Conservation (phyloP, 495 filamentous ascomycete genomes). For the Hypoxylon rickii region DNA sequence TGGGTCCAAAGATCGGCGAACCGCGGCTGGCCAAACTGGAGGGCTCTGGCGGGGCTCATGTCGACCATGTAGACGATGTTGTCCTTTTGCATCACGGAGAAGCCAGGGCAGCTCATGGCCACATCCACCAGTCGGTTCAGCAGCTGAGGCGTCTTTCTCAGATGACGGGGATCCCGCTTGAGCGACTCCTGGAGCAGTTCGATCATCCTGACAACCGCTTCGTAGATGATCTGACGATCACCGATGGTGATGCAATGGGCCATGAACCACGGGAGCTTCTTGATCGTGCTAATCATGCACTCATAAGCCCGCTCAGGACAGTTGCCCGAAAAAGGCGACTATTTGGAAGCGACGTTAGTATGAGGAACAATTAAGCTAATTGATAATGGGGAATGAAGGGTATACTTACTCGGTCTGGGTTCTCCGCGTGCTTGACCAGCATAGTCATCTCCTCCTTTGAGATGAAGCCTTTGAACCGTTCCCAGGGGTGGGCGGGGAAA, state of each 20-base stretch:
- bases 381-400: not conserved
- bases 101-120: slow-evolving; percentile 65
- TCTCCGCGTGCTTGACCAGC: slow-evolving; percentile 67
- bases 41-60: slow-evolving; percentile 18
- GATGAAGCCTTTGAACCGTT: slow-evolving; percentile 72
- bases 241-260: slow-evolving; percentile 64
- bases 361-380: not conserved
- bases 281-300: slow-evolving; percentile 72
- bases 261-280: slow-evolving; percentile 76
- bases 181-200: slow-evolving; percentile 19
- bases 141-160: slow-evolving; percentile 57
- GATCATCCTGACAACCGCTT: slow-evolving; percentile 55
- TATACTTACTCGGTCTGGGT: slow-evolving; percentile 20
- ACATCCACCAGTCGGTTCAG: slow-evolving; percentile 61
- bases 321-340: slow-evolving; percentile 68
- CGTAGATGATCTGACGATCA: slow-evolving; percentile 64
- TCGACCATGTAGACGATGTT: slow-evolving; percentile 48
- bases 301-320: slow-evolving; percentile 77
- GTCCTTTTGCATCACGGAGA: slow-evolving; percentile 65
- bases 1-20: slow-evolving; percentile 48
- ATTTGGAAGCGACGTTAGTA: slow-evolving; percentile 9
- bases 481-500: too few relatives aligned
- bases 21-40: slow-evolving; percentile 43
- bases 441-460: slow-evolving; percentile 72
- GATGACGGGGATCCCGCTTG: slow-evolving; percentile 40